Base-by-base conservation (phyloP, 2,329 filamentous ascomycete species). In the Coniochaeta ligniaria region DNA sequence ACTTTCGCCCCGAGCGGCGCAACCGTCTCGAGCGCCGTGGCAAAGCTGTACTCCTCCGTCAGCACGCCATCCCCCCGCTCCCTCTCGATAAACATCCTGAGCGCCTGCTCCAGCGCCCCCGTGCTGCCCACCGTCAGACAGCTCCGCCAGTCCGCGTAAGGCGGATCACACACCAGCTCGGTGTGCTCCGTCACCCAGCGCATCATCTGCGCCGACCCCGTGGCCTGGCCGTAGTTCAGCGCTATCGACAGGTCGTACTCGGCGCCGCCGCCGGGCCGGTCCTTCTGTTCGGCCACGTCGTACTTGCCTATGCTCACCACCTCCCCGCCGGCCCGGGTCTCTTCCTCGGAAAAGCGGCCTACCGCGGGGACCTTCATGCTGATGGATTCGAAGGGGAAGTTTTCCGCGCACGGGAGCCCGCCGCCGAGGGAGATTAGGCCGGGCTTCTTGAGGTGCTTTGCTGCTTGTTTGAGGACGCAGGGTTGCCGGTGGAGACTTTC, bases 171-270 rank as follows among this genome's bases (percentile, higher is more conserved):
- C 17, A 96, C 86, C 60, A 98, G 85, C 76, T 99, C 94, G 0
- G 93, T 96, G 75, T 98, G 95, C 78, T 99, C 95, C 0, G 93
- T 96, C 58, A 98, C 81, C 77, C 90, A 98, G 62, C 95, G 87
- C 64, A 97, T 78, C 73, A 99, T 80, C 76, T 96, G 95, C 3
- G 92, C 89, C 12, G 91, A 86, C 20, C 95, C 95, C 20, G 86
- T 86, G 9, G 92, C 88, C 76, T 96, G 92, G 36, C 90, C 91
- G 73, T 99, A 99, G 76, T 99, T 98, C 72, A 97, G 87, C 1
- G 90, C 90, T 63, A 96, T 91, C 54, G 90, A 86, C 58, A 99
- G 84, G 75, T 99, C 95, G 66, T 83, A 84, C 38, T 77, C 75
- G 47, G 68, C 69, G 24, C 47, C 47, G 24, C 47, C 47, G 54